These are phyloP conservation scores for Hydnum rufescens DNA, from an alignment of 768 basidiomycete genomes.

Conservation along the genomic window DNA sequence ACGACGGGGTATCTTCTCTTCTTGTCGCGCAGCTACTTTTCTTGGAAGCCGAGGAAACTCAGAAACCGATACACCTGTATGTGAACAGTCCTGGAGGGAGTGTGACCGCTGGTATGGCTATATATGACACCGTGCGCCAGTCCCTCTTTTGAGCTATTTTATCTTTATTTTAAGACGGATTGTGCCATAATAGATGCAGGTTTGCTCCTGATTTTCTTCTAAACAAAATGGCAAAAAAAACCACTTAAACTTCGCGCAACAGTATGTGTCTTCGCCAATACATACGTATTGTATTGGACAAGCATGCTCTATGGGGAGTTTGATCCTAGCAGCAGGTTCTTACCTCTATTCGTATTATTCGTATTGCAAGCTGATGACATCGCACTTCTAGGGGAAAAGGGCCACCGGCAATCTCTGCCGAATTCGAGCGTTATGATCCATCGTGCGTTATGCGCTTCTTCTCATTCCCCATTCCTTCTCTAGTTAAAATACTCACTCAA, in stretches of 20 bases:
- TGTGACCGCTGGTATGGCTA: conserved; percentile 88
- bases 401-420: conserved; percentile 79
- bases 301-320: conserved; percentile 90
- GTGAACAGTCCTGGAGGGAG: conserved; percentile 95
- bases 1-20: conserved; percentile 73
- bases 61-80: conserved; percentile 88
- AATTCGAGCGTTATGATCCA: conserved; percentile 98
- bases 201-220: neutral
- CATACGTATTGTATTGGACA: conserved; percentile 94
- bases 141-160: conserved; percentile 2
- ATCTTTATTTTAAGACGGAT: conserved; percentile 1
- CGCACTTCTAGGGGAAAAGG: conserved; percentile 39
- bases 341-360: conserved; percentile 6
- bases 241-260: conserved; percentile 9
- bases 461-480: conserved; percentile 9
- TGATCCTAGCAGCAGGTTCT: conserved; percentile 67
- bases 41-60: conserved; percentile 86
- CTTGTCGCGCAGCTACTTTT: conserved; percentile 85
- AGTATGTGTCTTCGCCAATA: conserved; percentile 89
- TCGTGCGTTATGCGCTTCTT: conserved; percentile 32
- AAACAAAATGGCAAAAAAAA: neutral
- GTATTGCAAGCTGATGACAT: conserved; percentile 8
- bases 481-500: neutral
- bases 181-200: neutral
- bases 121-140: conserved; percentile 78